phyloP scores from a whole-genome alignment of 1,139 yeast genomes.

The Suhomyces wounanorum region DNA sequence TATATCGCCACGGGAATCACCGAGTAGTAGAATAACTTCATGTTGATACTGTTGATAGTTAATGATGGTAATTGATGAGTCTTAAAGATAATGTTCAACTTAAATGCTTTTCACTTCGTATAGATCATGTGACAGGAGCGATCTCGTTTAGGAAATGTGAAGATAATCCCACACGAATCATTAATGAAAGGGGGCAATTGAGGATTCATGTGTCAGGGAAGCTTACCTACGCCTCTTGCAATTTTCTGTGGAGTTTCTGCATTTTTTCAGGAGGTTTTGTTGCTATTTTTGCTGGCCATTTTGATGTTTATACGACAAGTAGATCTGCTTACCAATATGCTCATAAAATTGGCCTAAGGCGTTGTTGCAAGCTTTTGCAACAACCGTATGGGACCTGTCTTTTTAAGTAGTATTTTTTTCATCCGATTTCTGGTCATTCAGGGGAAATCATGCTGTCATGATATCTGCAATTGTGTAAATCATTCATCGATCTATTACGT shows the following conservation, averaged over 20 bases:
- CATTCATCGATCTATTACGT: background rate
- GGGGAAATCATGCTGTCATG: too few species aligned
- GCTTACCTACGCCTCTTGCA: background rate
- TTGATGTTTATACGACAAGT: background rate
- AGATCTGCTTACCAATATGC: too few species aligned
- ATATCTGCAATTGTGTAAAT: too few species aligned
- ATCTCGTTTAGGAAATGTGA: background rate
- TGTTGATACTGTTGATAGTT: constrained; percentile 1
- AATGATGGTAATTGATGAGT: too few species aligned
- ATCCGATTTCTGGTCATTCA: background rate
- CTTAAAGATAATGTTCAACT: background rate
- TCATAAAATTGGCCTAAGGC: too few species aligned
- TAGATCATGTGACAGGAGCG: constrained; percentile 2
- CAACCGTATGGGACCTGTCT: too few species aligned
- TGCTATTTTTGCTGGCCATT: background rate
- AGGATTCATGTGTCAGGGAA: background rate
- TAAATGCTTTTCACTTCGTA: background rate
- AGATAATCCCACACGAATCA: background rate
- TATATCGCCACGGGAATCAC: constrained; percentile 28
- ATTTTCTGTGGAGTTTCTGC: too few species aligned
- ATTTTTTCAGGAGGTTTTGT: background rate
- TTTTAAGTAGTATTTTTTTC: too few species aligned
- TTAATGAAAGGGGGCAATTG: background rate
- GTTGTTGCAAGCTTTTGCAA: too few species aligned
- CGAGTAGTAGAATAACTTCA: constrained; percentile 19